Evolutionary conservation across 805 yeast genomes (phyloP).

Genomic region (Wickerhamomyces sydowiorum): DNA sequence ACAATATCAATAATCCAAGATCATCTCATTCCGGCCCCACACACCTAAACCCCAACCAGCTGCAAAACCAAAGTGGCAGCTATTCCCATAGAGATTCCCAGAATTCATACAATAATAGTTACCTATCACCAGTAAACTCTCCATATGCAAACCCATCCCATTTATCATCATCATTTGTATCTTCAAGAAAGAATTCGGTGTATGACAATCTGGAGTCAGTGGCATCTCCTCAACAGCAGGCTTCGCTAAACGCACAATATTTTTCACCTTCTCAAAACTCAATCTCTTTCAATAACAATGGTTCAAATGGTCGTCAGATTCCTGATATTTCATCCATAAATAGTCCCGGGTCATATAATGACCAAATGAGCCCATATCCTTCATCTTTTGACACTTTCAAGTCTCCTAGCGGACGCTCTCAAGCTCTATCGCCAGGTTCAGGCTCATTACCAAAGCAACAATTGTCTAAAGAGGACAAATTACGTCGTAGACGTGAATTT

Average conservation of each 20-base stretch:
- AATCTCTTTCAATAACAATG: neutral
- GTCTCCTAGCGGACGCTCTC: conserved; percentile 26
- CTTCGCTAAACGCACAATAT: conserved; percentile 13
- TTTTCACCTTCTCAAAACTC: conserved; percentile 19
- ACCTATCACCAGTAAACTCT: neutral
- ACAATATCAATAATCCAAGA: neutral
- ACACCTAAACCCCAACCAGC: conserved; percentile 5
- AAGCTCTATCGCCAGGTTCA: conserved; percentile 20
- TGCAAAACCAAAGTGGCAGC: conserved; percentile 15
- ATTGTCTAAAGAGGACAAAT: conserved; percentile 58
- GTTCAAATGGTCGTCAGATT: neutral
- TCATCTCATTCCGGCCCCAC: conserved; percentile 6
- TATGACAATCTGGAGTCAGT: conserved; percentile 20
- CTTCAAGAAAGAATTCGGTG: conserved; percentile 14
- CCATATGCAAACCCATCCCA: conserved; percentile 2
- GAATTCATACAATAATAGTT: neutral
- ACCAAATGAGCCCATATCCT: conserved; percentile 20
- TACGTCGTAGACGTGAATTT: conserved; percentile 75
- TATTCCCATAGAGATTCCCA: conserved; percentile 11
- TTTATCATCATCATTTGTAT: conserved; percentile 1
- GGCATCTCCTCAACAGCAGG: conserved; percentile 11
- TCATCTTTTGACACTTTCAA: conserved; percentile 22
- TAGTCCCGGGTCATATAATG: conserved; percentile 16
- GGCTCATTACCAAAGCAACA: conserved; percentile 26
- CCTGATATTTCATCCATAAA: neutral